Conservation (phyloP, 2,329 filamentous ascomycete genomes). For the Coniochaeta ligniaria region DNA sequence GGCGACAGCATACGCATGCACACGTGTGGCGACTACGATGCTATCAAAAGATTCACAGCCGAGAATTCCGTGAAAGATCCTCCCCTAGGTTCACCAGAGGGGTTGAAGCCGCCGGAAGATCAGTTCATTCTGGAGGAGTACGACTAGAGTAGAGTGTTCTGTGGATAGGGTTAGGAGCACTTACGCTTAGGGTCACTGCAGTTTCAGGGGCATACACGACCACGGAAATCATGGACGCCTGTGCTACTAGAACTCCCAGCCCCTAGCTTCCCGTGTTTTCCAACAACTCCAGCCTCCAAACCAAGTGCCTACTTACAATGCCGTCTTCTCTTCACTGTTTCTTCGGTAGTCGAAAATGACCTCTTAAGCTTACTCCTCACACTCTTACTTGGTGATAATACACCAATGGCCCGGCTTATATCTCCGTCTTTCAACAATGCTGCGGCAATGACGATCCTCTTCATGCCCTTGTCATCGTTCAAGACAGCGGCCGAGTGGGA, state of each 20-base stretch:
- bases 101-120: conserved; percentile 1
- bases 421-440: background rate
- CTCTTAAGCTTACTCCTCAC: background rate
- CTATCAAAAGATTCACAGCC: conserved; percentile 5
- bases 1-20: conserved; percentile 9
- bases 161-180: too few species aligned
- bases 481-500: background rate
- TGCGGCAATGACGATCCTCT: background rate
- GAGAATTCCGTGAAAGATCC: conserved; percentile 1
- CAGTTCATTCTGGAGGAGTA: background rate
- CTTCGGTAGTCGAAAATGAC: background rate
- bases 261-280: too few species aligned
- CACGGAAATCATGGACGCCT: too few species aligned
- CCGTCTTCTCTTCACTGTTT: background rate
- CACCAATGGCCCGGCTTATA: background rate
- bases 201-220: too few species aligned
- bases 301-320: background rate
- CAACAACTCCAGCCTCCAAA: too few species aligned
- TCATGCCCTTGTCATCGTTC: background rate
- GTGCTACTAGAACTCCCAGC: too few species aligned
- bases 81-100: background rate
- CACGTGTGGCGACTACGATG: conserved; percentile 10
- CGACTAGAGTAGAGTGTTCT: too few species aligned
- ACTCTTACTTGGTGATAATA: background rate
- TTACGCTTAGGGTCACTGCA: too few species aligned